These are phyloP conservation scores for Paspalum vaginatum DNA, from an alignment of 176 grass and related monocot genomes.

Conservation along the genomic window DNA sequence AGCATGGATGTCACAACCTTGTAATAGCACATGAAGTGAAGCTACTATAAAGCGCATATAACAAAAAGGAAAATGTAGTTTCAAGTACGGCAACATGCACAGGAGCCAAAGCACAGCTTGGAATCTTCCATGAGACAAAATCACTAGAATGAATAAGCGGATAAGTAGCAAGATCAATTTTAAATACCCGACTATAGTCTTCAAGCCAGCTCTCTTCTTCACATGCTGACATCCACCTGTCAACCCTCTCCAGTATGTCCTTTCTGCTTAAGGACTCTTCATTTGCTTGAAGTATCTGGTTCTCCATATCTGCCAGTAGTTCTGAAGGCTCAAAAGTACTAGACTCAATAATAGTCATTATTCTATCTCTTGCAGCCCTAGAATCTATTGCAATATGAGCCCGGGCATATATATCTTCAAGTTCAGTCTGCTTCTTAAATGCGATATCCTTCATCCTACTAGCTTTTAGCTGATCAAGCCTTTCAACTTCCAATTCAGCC, in stretches of 20 bases:
- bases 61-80: background rate
- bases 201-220: slow-evolving; percentile 99
- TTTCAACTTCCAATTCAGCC: slow-evolving; percentile 80
- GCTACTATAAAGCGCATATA: background rate
- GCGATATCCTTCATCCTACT: slow-evolving; percentile 96
- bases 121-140: slow-evolving; percentile 28
- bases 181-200: slow-evolving; percentile 81
- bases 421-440: slow-evolving; percentile 80
- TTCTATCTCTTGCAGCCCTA: slow-evolving; percentile 69
- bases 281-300: slow-evolving; percentile 82
- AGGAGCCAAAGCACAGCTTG: background rate
- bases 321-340: slow-evolving; percentile 79
- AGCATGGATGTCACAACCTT: slow-evolving; percentile 12
- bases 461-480: slow-evolving; percentile 87
- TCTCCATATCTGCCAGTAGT: slow-evolving; percentile 85
- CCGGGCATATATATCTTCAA: slow-evolving; percentile 86
- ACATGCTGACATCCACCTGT: slow-evolving; percentile 87
- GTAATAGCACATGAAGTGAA: background rate
- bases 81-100: slow-evolving; percentile 1
- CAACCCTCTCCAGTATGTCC: slow-evolving; percentile 92
- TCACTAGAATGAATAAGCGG: slow-evolving; percentile 17
- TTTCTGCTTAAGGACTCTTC: slow-evolving; percentile 85
- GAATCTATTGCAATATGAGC: slow-evolving; percentile 73
- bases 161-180: slow-evolving; percentile 20
- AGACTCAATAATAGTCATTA: slow-evolving; percentile 75